phyloP scores from a whole-genome alignment of 1,284 basidiomycete species.

The Vanrija sp. region DNA sequence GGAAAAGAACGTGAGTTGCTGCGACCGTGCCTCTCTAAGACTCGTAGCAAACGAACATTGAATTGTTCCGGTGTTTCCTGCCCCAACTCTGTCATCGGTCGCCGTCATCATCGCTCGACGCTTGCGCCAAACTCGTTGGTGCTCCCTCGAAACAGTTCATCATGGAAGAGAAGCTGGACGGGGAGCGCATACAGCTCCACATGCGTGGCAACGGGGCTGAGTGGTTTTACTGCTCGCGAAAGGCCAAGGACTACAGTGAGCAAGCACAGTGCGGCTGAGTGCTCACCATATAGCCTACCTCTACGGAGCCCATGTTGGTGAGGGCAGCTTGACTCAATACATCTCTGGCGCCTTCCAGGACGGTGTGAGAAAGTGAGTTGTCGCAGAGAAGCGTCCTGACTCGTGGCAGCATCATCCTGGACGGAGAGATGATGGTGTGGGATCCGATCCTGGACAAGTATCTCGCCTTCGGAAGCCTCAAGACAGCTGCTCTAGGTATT shows the following conservation, averaged over 20 bases:
- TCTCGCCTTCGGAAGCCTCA: constrained; percentile 84
- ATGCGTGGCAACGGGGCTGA: constrained; percentile 68
- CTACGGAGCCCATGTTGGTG: constrained; percentile 74
- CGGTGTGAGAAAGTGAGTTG: constrained; percentile 69
- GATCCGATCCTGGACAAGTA: constrained; percentile 81
- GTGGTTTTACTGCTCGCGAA: constrained; percentile 88
- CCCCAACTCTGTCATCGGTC: constrained; percentile 91
- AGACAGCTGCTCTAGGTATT: constrained; percentile 78
- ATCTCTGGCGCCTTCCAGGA: constrained; percentile 70
- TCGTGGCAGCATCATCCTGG: constrained; percentile 71
- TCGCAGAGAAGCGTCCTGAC: background rate
- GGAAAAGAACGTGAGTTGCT: constrained; percentile 53
- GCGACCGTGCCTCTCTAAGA: background rate
- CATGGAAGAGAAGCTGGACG: constrained; percentile 94
- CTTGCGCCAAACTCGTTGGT: constrained; percentile 76
- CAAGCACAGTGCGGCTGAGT: background rate
- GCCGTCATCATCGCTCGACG: constrained; percentile 64
- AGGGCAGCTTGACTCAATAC: constrained; percentile 78
- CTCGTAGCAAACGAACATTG: constrained; percentile 68
- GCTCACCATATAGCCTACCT: constrained; percentile 55
- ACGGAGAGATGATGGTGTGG: constrained; percentile 97
- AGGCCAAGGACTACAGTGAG: constrained; percentile 84
- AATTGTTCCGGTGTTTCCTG: constrained; percentile 75
- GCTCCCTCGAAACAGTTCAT: constrained; percentile 62
- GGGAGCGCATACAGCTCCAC: constrained; percentile 90